Percentiles rank a stretch among this genome's conserved stretches.
Conservation (phyloP, 352 stramenopile genomes). For the Halophytophthora polymorphica region DNA sequence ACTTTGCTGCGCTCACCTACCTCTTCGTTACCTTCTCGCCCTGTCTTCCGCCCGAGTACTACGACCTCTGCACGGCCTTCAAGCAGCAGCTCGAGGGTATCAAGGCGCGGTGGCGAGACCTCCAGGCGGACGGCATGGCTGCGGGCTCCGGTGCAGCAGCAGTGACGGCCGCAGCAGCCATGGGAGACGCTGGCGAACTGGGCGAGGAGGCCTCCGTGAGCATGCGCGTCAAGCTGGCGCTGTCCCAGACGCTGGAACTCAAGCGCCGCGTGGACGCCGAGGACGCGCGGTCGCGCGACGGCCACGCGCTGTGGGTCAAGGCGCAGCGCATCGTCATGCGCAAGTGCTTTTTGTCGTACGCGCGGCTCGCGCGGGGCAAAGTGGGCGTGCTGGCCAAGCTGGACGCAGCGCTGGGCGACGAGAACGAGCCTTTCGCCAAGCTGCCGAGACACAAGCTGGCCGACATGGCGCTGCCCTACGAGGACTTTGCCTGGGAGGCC, state of each 20-base stretch:
- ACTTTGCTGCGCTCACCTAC: constrained; percentile 70
- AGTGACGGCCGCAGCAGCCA: constrained; percentile 4
- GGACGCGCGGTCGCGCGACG: constrained; percentile 55
- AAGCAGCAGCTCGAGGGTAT: constrained; percentile 48
- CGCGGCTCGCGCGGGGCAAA: constrained; percentile 56
- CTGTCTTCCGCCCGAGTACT: constrained; percentile 46
- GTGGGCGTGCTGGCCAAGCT: constrained; percentile 55
- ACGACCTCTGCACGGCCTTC: constrained; percentile 46
- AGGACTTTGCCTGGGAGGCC: constrained; percentile 65
- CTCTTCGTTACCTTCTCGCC: constrained; percentile 67
- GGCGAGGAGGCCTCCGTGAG: constrained; percentile 33
- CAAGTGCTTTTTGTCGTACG: constrained; percentile 78
- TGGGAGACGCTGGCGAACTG: too few relatives aligned
- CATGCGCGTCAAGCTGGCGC: constrained; percentile 59
- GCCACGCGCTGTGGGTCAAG: constrained; percentile 68
- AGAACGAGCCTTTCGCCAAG: constrained; percentile 63
- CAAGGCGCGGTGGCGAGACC: constrained; percentile 63
- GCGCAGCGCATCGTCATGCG: constrained; percentile 66
- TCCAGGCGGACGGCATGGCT: constrained; percentile 24
- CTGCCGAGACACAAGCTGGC: constrained; percentile 43
- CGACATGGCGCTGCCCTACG: constrained; percentile 54
- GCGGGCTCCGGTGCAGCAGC: constrained; percentile 1
- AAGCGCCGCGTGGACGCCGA: constrained; percentile 63
- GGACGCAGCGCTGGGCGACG: constrained; percentile 33
- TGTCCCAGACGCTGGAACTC: constrained; percentile 74